Conservation (phyloP, 257 asterid genomes). For the Solanum rostratum region DNA sequence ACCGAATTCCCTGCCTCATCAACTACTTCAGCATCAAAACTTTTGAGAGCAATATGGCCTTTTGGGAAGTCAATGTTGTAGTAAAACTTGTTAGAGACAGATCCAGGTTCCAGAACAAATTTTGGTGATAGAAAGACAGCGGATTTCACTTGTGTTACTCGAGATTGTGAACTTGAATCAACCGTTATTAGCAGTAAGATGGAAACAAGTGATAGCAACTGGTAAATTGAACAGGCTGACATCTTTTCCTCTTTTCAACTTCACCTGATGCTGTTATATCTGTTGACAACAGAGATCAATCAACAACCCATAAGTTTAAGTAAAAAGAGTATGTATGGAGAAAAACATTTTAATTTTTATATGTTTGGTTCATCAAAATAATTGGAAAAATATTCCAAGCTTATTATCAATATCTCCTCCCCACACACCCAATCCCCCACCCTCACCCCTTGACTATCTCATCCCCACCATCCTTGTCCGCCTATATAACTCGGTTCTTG, state of each 20-base stretch:
- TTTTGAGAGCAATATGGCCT: conserved; percentile 31
- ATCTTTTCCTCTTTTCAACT: neutral
- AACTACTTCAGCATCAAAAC: conserved; percentile 24
- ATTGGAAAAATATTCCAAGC: no score
- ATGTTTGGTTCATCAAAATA: no score
- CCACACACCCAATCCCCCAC: no score
- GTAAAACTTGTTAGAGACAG: conserved; percentile 9
- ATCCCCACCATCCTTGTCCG: no score
- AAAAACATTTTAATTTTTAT: no score
- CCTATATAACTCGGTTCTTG: no score
- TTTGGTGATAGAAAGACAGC: conserved; percentile 18
- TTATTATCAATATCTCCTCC: no score
- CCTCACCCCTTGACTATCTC: no score
- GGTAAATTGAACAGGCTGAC: neutral
- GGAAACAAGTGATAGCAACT: neutral
- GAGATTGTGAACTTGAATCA: conserved; percentile 3
- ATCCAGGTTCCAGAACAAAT: conserved; percentile 24
- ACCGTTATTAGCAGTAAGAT: neutral
- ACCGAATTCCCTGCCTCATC: conserved; percentile 20
- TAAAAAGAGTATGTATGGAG: neutral
- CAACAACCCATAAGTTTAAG: neutral
- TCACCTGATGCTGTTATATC: neutral
- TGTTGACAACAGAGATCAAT: neutral
- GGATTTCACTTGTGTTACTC: conserved; percentile 7
- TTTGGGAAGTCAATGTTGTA: conserved; percentile 20